Percentiles rank a stretch among this genome's conserved stretches.
Conservation (phyloP, 2,329 filamentous ascomycete genomes). For the Seiridium cupressi region DNA sequence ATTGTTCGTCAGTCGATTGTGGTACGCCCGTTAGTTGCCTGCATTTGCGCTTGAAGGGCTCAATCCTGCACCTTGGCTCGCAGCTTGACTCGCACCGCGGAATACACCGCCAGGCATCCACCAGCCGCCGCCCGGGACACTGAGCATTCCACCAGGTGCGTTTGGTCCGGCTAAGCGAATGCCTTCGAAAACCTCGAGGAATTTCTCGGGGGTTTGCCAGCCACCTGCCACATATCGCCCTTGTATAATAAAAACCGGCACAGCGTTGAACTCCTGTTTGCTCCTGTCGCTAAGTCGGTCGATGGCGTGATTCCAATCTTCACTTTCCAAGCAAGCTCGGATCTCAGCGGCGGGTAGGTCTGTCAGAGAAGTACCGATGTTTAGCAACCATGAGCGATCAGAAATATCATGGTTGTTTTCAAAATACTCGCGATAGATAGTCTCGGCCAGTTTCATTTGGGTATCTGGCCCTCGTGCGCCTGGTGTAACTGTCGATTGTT, state of each 20-base stretch:
- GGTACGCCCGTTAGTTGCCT: background rate
- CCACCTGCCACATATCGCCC: constrained; percentile 67
- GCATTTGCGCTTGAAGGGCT: background rate
- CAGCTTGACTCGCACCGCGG: background rate
- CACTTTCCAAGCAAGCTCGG: constrained; percentile 24
- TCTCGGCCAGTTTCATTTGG: constrained; percentile 39
- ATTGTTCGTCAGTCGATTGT: no score
- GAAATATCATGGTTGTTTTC: constrained; percentile 40
- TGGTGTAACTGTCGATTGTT: background rate
- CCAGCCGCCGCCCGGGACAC: background rate
- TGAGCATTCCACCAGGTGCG: background rate
- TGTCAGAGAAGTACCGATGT: constrained; percentile 19
- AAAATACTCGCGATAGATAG: constrained; percentile 42
- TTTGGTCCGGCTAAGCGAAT: background rate
- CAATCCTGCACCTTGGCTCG: background rate
- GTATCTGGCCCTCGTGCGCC: constrained; percentile 21
- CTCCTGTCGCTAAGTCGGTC: constrained; percentile 22
- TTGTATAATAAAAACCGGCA: constrained; percentile 73
- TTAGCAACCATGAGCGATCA: constrained; percentile 35
- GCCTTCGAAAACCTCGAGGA: constrained; percentile 60
- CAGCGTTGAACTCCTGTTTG: constrained; percentile 51
- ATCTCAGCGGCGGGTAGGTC: constrained; percentile 18
- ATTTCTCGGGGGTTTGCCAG: constrained; percentile 65
- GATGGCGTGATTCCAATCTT: constrained; percentile 33
- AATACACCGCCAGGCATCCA: constrained; percentile 1